Evolutionary conservation across 805 yeast species (phyloP).

Genomic region (Teunomyces funiuensis): DNA sequence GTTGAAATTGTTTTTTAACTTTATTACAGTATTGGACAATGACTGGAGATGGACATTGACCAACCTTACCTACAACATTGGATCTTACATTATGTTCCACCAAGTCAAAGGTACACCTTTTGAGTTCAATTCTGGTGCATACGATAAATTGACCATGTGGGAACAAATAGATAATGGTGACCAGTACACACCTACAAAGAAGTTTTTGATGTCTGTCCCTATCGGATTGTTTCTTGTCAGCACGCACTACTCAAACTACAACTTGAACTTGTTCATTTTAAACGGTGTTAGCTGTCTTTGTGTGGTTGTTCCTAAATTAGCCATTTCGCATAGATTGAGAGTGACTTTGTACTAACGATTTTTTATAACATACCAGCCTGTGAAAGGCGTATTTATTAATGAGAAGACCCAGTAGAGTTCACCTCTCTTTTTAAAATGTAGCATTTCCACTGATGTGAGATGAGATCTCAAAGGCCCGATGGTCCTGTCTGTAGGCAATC

Average conservation of each 20-base stretch:
- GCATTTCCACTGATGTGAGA: not conserved
- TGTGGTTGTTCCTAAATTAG: constrained; percentile 90
- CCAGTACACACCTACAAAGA: constrained; percentile 95
- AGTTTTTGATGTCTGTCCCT: constrained; percentile 90
- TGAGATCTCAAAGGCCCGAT: not conserved
- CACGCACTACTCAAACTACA: constrained; percentile 88
- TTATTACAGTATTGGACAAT: constrained; percentile 75
- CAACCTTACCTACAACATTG: constrained; percentile 84
- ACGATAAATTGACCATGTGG: constrained; percentile 97
- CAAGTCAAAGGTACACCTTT: constrained; percentile 96
- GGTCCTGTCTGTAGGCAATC: not conserved
- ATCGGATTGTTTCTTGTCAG: constrained; percentile 79
- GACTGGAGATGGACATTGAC: constrained; percentile 95
- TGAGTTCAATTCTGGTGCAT: constrained; percentile 95
- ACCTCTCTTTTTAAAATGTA: not conserved
- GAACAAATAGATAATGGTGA: constrained; percentile 96
- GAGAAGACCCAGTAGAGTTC: not conserved
- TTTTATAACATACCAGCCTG: not conserved
- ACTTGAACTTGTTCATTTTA: constrained; percentile 70
- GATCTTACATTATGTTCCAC: constrained; percentile 94
- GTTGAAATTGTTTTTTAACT: constrained; percentile 72
- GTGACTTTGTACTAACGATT: constrained; percentile 44
- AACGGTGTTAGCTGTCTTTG: constrained; percentile 80
- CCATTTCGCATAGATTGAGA: constrained; percentile 76
- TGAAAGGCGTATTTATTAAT: constrained; percentile 4